phyloP scores from a whole-genome alignment of 192 early-diverging fungal genomes.

The Diversispora eburnea region DNA sequence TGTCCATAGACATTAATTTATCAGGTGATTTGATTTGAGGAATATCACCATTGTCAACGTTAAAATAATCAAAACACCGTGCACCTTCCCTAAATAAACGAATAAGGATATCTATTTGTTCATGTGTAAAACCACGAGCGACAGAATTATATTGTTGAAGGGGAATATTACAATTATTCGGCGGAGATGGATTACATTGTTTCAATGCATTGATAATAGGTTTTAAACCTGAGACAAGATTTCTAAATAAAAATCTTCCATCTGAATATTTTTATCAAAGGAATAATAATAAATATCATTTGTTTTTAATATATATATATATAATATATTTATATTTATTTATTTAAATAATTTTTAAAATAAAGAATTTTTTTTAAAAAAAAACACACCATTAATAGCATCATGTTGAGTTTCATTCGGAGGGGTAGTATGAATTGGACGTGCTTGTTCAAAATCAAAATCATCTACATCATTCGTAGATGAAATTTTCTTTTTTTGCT shows the following conservation, averaged over 20 bases:
- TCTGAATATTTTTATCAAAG: slow-evolving; percentile 46
- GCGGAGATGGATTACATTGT: slow-evolving; percentile 62
- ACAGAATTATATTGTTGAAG: slow-evolving; percentile 44
- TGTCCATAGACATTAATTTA: slow-evolving; percentile 28
- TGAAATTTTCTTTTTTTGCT: slow-evolving; percentile 48
- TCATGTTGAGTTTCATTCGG: slow-evolving; percentile 49
- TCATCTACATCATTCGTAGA: slow-evolving; percentile 37
- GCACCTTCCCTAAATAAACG: slow-evolving; percentile 73
- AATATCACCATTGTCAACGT: slow-evolving; percentile 57
- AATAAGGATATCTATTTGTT: slow-evolving; percentile 71
- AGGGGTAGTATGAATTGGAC: slow-evolving; percentile 51
- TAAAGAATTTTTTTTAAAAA: no score
- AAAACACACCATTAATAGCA: slow-evolving; percentile 66
- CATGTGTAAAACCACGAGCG: slow-evolving; percentile 63
- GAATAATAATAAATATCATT: slow-evolving; percentile 2
- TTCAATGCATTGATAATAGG: slow-evolving; percentile 72
- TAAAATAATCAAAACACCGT: slow-evolving; percentile 80
- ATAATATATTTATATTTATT: not conserved
- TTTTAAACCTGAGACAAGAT: slow-evolving; percentile 84
- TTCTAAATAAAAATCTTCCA: slow-evolving; percentile 84
- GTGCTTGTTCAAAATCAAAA: slow-evolving; percentile 56
- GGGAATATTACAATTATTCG: slow-evolving; percentile 28
- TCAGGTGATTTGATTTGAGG: slow-evolving; percentile 28
- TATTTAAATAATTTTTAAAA: no score
- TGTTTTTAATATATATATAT: not conserved